These are phyloP conservation scores for Curvularia hawaiiensis DNA, from an alignment of 2,329 filamentous ascomycete genomes.

Conservation along the genomic window DNA sequence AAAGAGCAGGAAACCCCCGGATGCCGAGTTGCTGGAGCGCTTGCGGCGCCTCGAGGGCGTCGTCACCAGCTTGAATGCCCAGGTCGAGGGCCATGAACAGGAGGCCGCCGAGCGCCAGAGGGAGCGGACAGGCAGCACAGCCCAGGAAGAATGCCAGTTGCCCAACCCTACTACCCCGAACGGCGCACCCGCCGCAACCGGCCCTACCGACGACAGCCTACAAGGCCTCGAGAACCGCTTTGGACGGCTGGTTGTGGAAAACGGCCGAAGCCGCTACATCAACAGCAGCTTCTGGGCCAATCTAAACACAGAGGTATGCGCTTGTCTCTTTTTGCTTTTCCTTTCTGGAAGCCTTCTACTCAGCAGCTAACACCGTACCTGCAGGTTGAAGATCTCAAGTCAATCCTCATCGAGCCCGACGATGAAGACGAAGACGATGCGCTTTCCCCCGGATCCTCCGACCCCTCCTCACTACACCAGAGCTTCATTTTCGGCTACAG, in stretches of 20 bases:
- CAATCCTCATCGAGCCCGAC: slow-evolving; percentile 66
- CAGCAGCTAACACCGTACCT: not conserved
- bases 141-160: slow-evolving; percentile 14
- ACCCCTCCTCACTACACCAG: slow-evolving; percentile 62
- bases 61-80: slow-evolving; percentile 63
- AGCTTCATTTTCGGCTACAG: slow-evolving; percentile 75
- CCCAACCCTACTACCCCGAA: not conserved
- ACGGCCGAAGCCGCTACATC: slow-evolving; percentile 73
- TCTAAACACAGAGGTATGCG: slow-evolving; percentile 72
- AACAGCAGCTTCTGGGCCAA: slow-evolving; percentile 79
- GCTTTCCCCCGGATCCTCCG: slow-evolving; percentile 47
- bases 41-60: slow-evolving; percentile 76
- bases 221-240: slow-evolving; percentile 60
- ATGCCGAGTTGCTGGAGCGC: slow-evolving; percentile 74
- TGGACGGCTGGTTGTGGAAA: slow-evolving; percentile 72
- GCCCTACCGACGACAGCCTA: slow-evolving; percentile 39
- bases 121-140: slow-evolving; percentile 20
- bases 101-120: slow-evolving; percentile 38
- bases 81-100: slow-evolving; percentile 45
- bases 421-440: slow-evolving; percentile 68
- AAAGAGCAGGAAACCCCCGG: slow-evolving; percentile 69
- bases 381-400: slow-evolving; percentile 65
- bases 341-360: not conserved
- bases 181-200: slow-evolving; percentile 24
- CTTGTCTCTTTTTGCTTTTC: not conserved